Percentiles rank a stretch among this genome's conserved stretches.
Conservation (phyloP, 148 eudicot species). For the Rhododendron griersonianum region DNA sequence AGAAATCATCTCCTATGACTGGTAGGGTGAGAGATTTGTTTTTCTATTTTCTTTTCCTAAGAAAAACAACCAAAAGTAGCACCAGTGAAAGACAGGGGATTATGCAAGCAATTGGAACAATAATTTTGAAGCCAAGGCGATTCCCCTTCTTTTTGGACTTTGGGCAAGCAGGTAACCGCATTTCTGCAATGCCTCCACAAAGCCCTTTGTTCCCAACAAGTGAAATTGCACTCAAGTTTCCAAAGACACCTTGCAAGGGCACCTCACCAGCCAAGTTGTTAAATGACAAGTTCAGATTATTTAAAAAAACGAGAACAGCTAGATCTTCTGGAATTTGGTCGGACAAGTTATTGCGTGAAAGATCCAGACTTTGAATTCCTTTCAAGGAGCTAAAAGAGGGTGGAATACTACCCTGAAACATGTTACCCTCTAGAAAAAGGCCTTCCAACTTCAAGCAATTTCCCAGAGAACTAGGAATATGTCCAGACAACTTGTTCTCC, state of each 20-base stretch:
- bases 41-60: not conserved
- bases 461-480: constrained; percentile 3
- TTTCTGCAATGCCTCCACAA: constrained; percentile 5
- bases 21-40: not conserved
- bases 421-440: not conserved
- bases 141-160: not conserved
- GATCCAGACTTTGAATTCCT: not conserved
- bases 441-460: not conserved
- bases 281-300: constrained; percentile 4
- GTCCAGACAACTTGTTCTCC: constrained; percentile 4
- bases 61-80: not conserved
- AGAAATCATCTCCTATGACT: not conserved
- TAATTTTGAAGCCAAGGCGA: not conserved
- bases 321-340: not conserved
- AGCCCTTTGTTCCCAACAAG: not conserved
- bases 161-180: not conserved
- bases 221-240: not conserved
- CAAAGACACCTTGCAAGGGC: not conserved
- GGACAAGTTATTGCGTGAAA: not conserved
- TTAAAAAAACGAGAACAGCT: not conserved
- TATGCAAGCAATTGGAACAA: not conserved
- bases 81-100: not conserved
- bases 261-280: not conserved
- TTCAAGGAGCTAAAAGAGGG: not conserved
- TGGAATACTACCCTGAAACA: not conserved